phyloP scores from a whole-genome alignment of 2,329 filamentous ascomycete species.

The Stagonosporopsis cucurbitacearum region DNA sequence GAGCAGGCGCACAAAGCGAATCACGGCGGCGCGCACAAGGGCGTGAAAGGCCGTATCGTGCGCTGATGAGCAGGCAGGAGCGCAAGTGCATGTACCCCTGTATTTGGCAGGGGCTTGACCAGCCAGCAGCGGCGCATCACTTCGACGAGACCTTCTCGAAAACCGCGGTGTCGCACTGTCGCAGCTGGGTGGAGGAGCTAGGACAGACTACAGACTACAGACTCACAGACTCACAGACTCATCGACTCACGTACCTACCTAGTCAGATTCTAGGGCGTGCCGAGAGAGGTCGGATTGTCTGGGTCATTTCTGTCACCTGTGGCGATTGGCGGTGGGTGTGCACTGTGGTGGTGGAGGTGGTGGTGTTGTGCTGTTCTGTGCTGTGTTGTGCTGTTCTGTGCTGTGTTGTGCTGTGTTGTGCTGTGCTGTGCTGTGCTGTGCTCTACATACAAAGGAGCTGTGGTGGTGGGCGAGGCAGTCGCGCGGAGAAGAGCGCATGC shows the following conservation, averaged over 20 bases:
- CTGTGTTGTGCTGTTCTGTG: conserved; percentile 16
- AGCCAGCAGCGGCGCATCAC: conserved; percentile 37
- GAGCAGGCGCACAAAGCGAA: conserved; percentile 1
- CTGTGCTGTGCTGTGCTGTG: conserved; percentile 16
- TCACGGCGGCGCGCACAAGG: conserved; percentile 2
- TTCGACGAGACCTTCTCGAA: conserved; percentile 46
- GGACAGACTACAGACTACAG: conserved; percentile 18
- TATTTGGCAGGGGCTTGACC: conserved; percentile 9
- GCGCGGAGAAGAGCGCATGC: conserved; percentile 33
- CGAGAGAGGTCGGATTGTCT: conserved; percentile 28
- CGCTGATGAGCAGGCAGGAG: conserved; percentile 4
- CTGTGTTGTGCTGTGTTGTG: too few relatives aligned
- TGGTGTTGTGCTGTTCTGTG: too few relatives aligned
- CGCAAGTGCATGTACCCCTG: conserved; percentile 4
- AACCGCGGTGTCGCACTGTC: conserved; percentile 21
- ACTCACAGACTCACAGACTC: too few relatives aligned
- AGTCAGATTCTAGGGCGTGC: conserved; percentile 20
- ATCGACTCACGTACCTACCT: too few relatives aligned
- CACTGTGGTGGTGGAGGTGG: too few relatives aligned
- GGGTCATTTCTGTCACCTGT: conserved; percentile 23
- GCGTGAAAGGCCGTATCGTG: conserved; percentile 17
- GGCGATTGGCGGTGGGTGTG: conserved; percentile 28
- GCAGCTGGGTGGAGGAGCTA: conserved; percentile 24
- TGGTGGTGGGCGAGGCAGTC: conserved; percentile 4
- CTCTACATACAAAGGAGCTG: too few relatives aligned